Percentiles rank a stretch among this genome's conserved stretches.
phyloP scores from a whole-genome alignment of 2,329 filamentous ascomycete genomes.

The Chrysoporthe austroafricana region DNA sequence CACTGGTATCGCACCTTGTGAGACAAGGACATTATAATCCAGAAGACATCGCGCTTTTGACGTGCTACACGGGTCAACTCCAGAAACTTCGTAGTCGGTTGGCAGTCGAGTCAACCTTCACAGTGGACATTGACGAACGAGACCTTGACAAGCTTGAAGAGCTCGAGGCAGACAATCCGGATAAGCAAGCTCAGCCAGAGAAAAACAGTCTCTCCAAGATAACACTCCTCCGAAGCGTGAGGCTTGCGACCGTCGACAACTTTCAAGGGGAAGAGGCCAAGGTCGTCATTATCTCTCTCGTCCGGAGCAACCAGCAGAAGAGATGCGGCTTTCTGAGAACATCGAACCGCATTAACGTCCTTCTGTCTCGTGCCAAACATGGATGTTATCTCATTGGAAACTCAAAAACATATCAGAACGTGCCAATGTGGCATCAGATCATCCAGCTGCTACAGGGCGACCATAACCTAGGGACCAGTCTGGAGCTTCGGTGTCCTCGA shows the following conservation, averaged over 20 bases:
- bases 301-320: conserved; percentile 65
- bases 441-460: conserved; percentile 52
- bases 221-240: conserved; percentile 51
- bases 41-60: conserved; percentile 71
- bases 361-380: conserved; percentile 68
- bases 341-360: conserved; percentile 70
- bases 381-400: conserved; percentile 76
- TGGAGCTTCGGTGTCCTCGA: conserved; percentile 64
- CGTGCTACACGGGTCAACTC: conserved; percentile 65
- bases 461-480: conserved; percentile 50
- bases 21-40: conserved; percentile 64
- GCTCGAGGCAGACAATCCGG: conserved; percentile 39
- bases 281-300: conserved; percentile 70
- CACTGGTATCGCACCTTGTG: conserved; percentile 67
- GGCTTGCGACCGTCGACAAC: conserved; percentile 71
- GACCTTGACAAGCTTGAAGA: conserved; percentile 59
- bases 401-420: conserved; percentile 55
- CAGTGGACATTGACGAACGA: conserved; percentile 66
- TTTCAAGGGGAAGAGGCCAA: conserved; percentile 80
- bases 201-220: conserved; percentile 39
- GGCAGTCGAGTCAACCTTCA: conserved; percentile 47
- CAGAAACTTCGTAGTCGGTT: conserved; percentile 53
- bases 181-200: neutral
- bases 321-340: conserved; percentile 69
- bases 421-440: conserved; percentile 68